These are phyloP conservation scores for Buxus sempervirens DNA, from an alignment of 164 flowering plant genomes.

Conservation along the genomic window DNA sequence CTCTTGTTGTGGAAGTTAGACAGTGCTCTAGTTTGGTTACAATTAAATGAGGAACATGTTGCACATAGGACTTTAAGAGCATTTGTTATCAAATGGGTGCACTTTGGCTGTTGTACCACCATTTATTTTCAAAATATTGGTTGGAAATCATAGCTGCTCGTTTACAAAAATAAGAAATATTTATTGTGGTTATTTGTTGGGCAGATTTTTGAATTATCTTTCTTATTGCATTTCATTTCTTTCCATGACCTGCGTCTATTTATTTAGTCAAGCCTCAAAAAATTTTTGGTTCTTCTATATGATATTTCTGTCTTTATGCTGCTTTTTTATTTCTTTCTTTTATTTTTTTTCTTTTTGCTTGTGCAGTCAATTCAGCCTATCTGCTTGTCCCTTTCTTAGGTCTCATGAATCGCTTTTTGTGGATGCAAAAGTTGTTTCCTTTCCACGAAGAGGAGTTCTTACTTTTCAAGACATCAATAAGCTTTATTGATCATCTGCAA, in stretches of 20 bases:
- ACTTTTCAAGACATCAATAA: slow-evolving; percentile 79
- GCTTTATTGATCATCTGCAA: slow-evolving; percentile 93
- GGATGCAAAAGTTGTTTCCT: slow-evolving; percentile 90
- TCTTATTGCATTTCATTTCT: not conserved
- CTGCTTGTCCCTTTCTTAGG: slow-evolving; percentile 35
- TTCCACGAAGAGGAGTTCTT: slow-evolving; percentile 47
- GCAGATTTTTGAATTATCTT: not conserved
- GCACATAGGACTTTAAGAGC: no score
- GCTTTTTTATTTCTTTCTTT: not conserved
- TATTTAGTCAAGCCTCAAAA: not conserved
- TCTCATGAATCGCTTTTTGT: slow-evolving; percentile 76
- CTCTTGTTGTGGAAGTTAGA: no score
- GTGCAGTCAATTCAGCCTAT: not conserved
- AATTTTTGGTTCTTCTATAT: not conserved
- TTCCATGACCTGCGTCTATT: not conserved
- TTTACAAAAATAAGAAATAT: not conserved
- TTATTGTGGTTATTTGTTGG: no score
- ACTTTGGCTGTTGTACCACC: no score
- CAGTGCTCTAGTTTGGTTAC: no score
- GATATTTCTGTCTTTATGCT: no score
- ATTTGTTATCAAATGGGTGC: no score
- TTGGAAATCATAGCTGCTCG: not conserved
- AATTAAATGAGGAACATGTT: no score
- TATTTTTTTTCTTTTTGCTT: not conserved
- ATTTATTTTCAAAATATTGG: no score